Base-by-base conservation (phyloP, 192 early-diverging fungal species). In the Backusella tarrabulga region DNA sequence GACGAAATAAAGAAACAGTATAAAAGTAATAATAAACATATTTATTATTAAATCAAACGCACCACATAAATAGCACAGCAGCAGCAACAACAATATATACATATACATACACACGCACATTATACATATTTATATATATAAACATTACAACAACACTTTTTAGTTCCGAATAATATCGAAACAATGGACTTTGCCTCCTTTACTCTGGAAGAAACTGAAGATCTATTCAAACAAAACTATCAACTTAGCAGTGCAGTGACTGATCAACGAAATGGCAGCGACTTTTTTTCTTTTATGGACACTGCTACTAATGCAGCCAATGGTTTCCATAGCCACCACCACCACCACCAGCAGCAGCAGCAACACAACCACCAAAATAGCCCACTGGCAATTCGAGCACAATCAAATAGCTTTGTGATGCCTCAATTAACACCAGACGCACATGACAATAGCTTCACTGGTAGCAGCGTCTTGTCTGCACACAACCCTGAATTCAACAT, bases 401-500 rank as follows among this genome's bases (percentile, higher is more conserved):
- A 63, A 63, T 63, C 56, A 29, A 63, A 63, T 63, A 50, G 15
- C n/a, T 81, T 63, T 44, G 63, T 41, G 12, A 42, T 83, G 21
- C 81, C 72, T 19, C 68, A 79, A n/a, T 35, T 83, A 19, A 79
- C 71, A 19, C 81, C 77, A 23, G 75, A 79, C 42, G 76, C 41
- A 15, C 42, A 73, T 6, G 77, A 83, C 52, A 68, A 66, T 29
- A 69, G 34, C 26, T 72, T 63, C 52, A 79, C 81, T 32, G 69
- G 34, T 17, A 79, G 71, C 15, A 73, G 54, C 46, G 56, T 74
- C 12, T 34, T 83, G 19, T 52, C 69, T 63, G 81, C 71, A 9
- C 70, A 75, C 23, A 76, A 83, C 32, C 81, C 77, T 63, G 77
- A 79, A 29, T 76, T 81, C 40, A 50, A 52, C 19, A 80, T 84